These are phyloP conservation scores for Schizophyllum amplum DNA, from an alignment of 1,284 basidiomycete species.

Conservation along the genomic window DNA sequence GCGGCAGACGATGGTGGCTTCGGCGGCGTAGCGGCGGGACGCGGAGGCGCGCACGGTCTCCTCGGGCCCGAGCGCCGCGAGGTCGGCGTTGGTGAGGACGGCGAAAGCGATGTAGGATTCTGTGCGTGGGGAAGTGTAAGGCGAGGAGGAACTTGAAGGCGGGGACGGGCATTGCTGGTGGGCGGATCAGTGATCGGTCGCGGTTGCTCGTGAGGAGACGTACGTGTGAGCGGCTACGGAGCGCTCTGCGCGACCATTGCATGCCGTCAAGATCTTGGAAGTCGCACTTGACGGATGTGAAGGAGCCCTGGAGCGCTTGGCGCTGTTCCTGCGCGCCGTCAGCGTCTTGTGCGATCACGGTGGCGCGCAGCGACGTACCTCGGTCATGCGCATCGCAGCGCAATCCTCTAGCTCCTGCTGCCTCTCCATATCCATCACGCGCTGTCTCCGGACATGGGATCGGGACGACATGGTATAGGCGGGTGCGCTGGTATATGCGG, in stretches of 20 bases:
- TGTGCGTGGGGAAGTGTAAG: background rate
- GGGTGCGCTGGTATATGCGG: conserved; percentile 18
- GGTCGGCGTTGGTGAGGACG: conserved; percentile 25
- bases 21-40: background rate
- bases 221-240: conserved; percentile 11
- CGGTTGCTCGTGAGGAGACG: background rate
- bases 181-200: background rate
- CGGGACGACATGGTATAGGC: conserved; percentile 17
- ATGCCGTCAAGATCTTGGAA: conserved; percentile 41
- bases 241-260: conserved; percentile 27
- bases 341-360: background rate
- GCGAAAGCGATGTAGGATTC: conserved; percentile 17
- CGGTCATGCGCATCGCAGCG: conserved; percentile 41
- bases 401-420: conserved; percentile 36
- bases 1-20: background rate
- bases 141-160: background rate
- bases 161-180: background rate
- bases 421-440: conserved; percentile 35
- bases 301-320: conserved; percentile 28
- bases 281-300: conserved; percentile 36
- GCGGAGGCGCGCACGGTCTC: conserved; percentile 31
- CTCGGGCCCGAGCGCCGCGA: conserved; percentile 22
- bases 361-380: conserved; percentile 22
- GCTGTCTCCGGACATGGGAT: conserved; percentile 22
- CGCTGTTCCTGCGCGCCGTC: conserved; percentile 29